Conservation (phyloP, 2,329 filamentous ascomycete genomes). For the Graphiopsis chlorocephala region DNA sequence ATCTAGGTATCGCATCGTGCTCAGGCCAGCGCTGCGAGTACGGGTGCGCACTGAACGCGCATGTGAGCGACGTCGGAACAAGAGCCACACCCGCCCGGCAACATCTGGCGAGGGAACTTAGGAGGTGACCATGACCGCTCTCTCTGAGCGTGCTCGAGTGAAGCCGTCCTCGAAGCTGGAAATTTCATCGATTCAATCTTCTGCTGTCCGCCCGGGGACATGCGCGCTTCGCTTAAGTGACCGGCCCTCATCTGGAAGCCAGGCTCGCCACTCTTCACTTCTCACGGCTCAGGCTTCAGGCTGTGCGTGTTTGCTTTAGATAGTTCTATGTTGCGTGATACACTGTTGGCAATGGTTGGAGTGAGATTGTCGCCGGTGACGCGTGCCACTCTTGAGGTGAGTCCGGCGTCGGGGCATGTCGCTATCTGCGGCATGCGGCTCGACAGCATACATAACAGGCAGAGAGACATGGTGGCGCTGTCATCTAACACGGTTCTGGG, state of each 20-base stretch:
- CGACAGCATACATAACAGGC: not conserved
- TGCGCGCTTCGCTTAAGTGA: not conserved
- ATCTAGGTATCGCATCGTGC: not conserved
- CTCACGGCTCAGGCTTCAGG: not conserved
- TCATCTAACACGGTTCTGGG: not conserved
- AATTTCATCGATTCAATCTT: not conserved
- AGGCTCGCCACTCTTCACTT: not conserved
- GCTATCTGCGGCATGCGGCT: not conserved
- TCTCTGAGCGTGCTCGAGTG: too few species aligned
- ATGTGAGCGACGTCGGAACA: not conserved
- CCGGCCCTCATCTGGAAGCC: not conserved
- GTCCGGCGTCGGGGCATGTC: not conserved
- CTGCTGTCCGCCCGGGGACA: not conserved
- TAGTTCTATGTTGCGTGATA: conserved; percentile 11
- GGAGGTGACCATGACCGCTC: too few species aligned
- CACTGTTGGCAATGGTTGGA: not conserved
- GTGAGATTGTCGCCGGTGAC: not conserved
- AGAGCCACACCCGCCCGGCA: not conserved
- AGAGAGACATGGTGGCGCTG: not conserved
- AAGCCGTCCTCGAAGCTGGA: not conserved
- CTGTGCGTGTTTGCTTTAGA: conserved; percentile 1
- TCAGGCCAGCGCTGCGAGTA: not conserved
- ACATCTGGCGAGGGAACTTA: not conserved
- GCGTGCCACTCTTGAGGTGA: not conserved
- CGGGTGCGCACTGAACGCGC: not conserved